phyloP scores from a whole-genome alignment of 164 flowering plant genomes.

The Piper betle region DNA sequence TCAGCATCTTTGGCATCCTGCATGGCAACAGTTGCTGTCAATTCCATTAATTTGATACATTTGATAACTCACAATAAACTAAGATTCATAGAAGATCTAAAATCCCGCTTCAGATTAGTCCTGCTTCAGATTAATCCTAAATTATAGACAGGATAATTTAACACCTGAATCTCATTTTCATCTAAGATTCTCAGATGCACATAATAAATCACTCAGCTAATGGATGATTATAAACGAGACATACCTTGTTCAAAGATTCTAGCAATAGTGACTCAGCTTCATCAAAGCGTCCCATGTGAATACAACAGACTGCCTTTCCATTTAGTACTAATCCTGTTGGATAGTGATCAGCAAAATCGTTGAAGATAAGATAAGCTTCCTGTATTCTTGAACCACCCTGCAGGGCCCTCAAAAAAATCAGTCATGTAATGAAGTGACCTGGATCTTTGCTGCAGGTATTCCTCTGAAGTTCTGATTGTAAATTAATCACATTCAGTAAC shows the following conservation, averaged over 20 bases:
- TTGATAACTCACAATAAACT: no score
- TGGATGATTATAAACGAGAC: slow-evolving; percentile 3
- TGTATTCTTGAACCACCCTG: slow-evolving; percentile 99
- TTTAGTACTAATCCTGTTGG: slow-evolving; percentile 78
- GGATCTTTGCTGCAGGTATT: not conserved
- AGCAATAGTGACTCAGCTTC: slow-evolving; percentile 83
- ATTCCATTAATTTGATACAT: not conserved
- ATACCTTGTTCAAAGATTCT: slow-evolving; percentile 89
- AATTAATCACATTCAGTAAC: no score
- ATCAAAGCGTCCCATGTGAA: slow-evolving; percentile 91
- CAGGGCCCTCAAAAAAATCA: slow-evolving; percentile 3
- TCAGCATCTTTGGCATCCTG: slow-evolving; percentile 99
- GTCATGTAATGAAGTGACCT: not conserved
- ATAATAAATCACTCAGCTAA: no score
- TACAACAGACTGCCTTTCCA: slow-evolving; percentile 96
- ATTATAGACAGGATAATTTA: no score
- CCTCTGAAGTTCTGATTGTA: not conserved
- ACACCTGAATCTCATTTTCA: no score
- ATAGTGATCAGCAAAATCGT: slow-evolving; percentile 91
- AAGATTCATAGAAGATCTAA: no score
- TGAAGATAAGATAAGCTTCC: slow-evolving; percentile 95
- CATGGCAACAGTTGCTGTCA: not conserved
- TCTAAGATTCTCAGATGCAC: no score
- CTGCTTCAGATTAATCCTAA: no score
- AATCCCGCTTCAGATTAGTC: no score